Percentiles rank a stretch among this genome's conserved stretches.
Evolutionary conservation across 768 basidiomycete species (phyloP).

Genomic region (Pseudohyphozyma bogoriensis): DNA sequence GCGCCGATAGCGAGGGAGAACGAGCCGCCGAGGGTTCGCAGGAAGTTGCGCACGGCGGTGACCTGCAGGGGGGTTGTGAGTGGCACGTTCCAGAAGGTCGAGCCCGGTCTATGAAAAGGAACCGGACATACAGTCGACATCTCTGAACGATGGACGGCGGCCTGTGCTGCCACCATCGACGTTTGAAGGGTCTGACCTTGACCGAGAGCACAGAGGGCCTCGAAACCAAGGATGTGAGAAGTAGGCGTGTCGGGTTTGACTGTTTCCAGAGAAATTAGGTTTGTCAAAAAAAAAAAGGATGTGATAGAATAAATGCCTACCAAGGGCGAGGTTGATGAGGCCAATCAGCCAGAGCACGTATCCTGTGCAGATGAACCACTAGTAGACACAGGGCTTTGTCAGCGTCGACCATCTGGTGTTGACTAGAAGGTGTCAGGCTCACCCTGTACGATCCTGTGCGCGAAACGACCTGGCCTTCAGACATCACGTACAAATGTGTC

Average conservation of each 20-base stretch:
- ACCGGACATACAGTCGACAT: too few relatives aligned
- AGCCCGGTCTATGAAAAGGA: too few relatives aligned
- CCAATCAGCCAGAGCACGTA: slow-evolving; percentile 62
- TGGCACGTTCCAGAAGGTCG: too few relatives aligned
- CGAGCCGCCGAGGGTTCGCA: slow-evolving; percentile 60
- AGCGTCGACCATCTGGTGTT: neutral
- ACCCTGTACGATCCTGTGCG: slow-evolving; percentile 38
- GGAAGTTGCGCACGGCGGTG: slow-evolving; percentile 58
- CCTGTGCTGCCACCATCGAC: slow-evolving; percentile 60
- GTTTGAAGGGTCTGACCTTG: slow-evolving; percentile 46
- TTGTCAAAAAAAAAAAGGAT: too few relatives aligned
- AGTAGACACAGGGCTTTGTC: neutral
- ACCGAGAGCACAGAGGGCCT: slow-evolving; percentile 53
- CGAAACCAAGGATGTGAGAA: slow-evolving; percentile 50
- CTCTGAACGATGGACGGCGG: slow-evolving; percentile 57
- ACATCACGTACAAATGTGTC: too few relatives aligned
- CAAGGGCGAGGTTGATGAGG: slow-evolving; percentile 62
- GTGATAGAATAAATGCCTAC: too few relatives aligned
- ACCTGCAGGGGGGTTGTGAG: too few relatives aligned
- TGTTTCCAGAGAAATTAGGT: too few relatives aligned
- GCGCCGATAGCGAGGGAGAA: slow-evolving; percentile 55
- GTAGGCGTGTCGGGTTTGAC: slow-evolving; percentile 46
- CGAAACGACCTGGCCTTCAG: slow-evolving; percentile 35
- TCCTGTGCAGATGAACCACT: slow-evolving; percentile 54
- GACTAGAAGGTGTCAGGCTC: slow-evolving; percentile 41